These are phyloP conservation scores for Saccharomycopsis malanga DNA, from an alignment of 805 yeast species.

Conservation along the genomic window DNA sequence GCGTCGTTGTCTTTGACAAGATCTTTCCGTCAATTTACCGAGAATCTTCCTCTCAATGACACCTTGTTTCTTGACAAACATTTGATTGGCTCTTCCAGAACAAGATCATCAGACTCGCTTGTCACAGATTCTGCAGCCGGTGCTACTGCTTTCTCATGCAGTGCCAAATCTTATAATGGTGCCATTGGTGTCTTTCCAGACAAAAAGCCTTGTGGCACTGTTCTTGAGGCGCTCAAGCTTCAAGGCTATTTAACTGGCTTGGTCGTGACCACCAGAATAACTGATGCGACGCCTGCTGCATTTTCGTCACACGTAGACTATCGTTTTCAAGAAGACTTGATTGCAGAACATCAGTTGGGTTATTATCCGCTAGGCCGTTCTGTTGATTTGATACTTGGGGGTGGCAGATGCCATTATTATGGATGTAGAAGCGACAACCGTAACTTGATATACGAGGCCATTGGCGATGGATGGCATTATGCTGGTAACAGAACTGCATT, in stretches of 20 bases:
- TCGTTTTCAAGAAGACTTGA: slow-evolving; percentile 73
- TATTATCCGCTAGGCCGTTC: slow-evolving; percentile 68
- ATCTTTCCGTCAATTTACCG: slow-evolving; percentile 59
- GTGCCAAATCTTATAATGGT: slow-evolving; percentile 75
- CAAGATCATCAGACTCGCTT: slow-evolving; percentile 67
- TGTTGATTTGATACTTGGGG: slow-evolving; percentile 84
- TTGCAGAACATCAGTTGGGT: slow-evolving; percentile 85
- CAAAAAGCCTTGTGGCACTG: slow-evolving; percentile 74
- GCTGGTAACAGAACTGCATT: slow-evolving; percentile 54
- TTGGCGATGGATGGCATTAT: slow-evolving; percentile 53
- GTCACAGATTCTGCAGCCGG: slow-evolving; percentile 97
- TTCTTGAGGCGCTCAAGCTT: slow-evolving; percentile 80
- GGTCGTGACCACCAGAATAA: slow-evolving; percentile 85
- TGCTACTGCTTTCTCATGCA: slow-evolving; percentile 90
- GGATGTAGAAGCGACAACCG: slow-evolving; percentile 68
- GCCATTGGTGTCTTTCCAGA: slow-evolving; percentile 80
- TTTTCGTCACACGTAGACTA: slow-evolving; percentile 74
- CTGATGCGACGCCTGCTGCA: slow-evolving; percentile 94
- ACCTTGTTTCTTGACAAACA: slow-evolving; percentile 57
- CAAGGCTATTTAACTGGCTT: slow-evolving; percentile 79
- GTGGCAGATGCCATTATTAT: slow-evolving; percentile 81
- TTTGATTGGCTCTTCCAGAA: slow-evolving; percentile 77
- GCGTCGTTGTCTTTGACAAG: slow-evolving; percentile 77
- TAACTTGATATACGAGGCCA: slow-evolving; percentile 61
- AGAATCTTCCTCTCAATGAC: slow-evolving; percentile 47